phyloP scores from a whole-genome alignment of 2,329 filamentous ascomycete genomes.

The Bipolaris zeicola region DNA sequence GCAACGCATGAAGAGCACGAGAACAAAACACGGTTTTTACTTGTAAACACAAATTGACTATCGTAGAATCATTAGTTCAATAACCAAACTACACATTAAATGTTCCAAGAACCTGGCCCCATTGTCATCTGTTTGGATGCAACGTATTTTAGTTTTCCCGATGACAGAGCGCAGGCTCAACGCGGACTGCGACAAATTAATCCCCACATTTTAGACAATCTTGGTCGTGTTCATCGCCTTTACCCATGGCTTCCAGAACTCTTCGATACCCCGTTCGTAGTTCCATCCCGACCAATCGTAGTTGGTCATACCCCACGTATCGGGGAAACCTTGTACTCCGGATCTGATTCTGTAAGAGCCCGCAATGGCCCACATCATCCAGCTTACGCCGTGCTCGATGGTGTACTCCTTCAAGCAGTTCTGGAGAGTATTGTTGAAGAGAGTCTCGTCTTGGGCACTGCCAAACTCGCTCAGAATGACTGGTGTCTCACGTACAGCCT shows the following conservation, averaged over 20 bases:
- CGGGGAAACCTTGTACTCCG: slow-evolving; percentile 53
- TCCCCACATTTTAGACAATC: slow-evolving; percentile 5
- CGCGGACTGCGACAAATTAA: background rate
- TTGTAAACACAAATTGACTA: no score
- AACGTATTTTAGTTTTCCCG: background rate
- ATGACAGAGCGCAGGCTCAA: background rate
- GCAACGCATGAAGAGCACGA: no score
- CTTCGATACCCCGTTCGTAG: slow-evolving; percentile 53
- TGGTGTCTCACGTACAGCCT: slow-evolving; percentile 43
- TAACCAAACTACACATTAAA: background rate
- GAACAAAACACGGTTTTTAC: no score
- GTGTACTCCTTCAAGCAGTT: slow-evolving; percentile 56
- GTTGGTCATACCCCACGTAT: slow-evolving; percentile 58
- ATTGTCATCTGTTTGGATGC: background rate
- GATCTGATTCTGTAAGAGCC: slow-evolving; percentile 56
- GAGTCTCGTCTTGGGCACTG: slow-evolving; percentile 43
- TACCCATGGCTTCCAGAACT: slow-evolving; percentile 60
- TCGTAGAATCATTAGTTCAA: background rate
- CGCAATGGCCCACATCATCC: slow-evolving; percentile 58
- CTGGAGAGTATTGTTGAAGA: slow-evolving; percentile 55
- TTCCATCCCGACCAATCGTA: slow-evolving; percentile 57
- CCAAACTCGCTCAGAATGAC: slow-evolving; percentile 49
- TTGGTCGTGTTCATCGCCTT: slow-evolving; percentile 46
- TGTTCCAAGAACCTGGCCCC: background rate
- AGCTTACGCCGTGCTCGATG: slow-evolving; percentile 53